Evolutionary conservation across 116 monocot genomes (phyloP).

Genomic region (Trichopus zeylanicus): DNA sequence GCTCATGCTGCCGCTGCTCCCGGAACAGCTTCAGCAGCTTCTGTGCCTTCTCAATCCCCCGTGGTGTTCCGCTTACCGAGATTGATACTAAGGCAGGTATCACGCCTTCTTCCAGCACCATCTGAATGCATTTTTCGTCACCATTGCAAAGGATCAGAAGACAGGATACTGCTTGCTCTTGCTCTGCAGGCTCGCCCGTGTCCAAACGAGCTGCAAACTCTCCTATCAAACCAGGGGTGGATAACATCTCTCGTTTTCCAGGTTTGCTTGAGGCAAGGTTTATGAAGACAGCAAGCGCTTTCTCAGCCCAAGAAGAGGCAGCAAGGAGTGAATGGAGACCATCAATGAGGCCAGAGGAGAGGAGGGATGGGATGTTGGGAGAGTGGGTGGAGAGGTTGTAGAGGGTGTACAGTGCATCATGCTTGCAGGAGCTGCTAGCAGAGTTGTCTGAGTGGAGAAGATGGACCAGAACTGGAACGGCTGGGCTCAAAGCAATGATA

Average conservation of each 20-base stretch:
- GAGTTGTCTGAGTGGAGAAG: conserved; percentile 19
- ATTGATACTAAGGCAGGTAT: conserved; percentile 70
- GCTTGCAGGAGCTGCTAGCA: conserved; percentile 23
- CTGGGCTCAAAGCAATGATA: conserved; percentile 46
- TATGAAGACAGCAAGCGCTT: conserved; percentile 49
- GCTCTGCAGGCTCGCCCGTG: conserved; percentile 48
- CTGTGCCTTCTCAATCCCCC: conserved; percentile 69
- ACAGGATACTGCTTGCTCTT: conserved; percentile 69
- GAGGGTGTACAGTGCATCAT: conserved; percentile 58
- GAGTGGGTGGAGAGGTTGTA: conserved; percentile 72
- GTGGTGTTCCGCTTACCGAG: conserved; percentile 46
- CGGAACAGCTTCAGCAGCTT: conserved; percentile 69
- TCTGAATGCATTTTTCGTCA: conserved; percentile 49
- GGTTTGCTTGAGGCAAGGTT: conserved; percentile 37
- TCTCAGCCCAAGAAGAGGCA: conserved; percentile 37
- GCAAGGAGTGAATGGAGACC: conserved; percentile 38
- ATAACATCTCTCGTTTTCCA: conserved; percentile 50
- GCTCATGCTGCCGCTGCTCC: conserved; percentile 59
- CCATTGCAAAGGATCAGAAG: conserved; percentile 53
- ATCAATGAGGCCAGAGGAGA: conserved; percentile 37
- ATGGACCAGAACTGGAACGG: conserved; percentile 47
- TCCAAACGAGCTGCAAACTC: conserved; percentile 45
- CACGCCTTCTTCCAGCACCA: conserved; percentile 84
- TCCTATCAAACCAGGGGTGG: conserved; percentile 41
- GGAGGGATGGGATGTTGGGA: conserved; percentile 47